Base-by-base conservation (phyloP, 257 asterid genomes). In the Henckelia pumila region DNA sequence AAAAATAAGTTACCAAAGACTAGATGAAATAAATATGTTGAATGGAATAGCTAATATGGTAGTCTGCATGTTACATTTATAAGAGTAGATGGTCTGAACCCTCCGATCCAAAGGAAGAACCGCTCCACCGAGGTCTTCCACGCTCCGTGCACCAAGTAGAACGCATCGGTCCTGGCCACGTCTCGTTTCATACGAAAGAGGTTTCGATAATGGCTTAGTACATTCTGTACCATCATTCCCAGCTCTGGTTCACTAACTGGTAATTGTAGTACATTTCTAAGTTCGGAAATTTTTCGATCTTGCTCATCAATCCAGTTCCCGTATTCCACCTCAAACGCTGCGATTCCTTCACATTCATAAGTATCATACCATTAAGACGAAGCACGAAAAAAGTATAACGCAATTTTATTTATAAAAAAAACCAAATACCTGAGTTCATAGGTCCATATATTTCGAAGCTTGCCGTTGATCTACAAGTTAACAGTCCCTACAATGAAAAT, bases 51-150 rank as follows among this genome's bases (percentile, higher is more conserved):
- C 20, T 14, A 44, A 20, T 44, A 1, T 14, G 53, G 7, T n/a
- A n/a, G n/a, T n/a, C n/a, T n/a, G n/a, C n/a, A 44, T 44, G 17
- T 69, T 76, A 94, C 97, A 22, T 78, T 91, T 24, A 94, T 86
- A 82, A 94, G 88, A 72, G 87, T 91, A 14, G 97, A 94, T 19
- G 99, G 97, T 2, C 87, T 75, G 73, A 85, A 91, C n/a, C 99
- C 99, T 68, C 99, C 97, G 28, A 94, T 83, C 98, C 97, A 94
- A 1, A 85, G 88, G 81, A 94, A 85, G 63, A 94, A 84, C 4
- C 92, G 89, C 84, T 94, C 98, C 21, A 87, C 88, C 0, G 96
- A 72, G 47, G 97, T 84, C 75, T 79, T 81, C 97, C 97, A 94
- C 71, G 79, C 73, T 47, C 99, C 98, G 5, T 87, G 91, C 8